Evolutionary conservation across 768 basidiomycete genomes (phyloP), one percentile per base, ranked within the genome.

Genomic region (Lactifluus piperatus): DNA sequence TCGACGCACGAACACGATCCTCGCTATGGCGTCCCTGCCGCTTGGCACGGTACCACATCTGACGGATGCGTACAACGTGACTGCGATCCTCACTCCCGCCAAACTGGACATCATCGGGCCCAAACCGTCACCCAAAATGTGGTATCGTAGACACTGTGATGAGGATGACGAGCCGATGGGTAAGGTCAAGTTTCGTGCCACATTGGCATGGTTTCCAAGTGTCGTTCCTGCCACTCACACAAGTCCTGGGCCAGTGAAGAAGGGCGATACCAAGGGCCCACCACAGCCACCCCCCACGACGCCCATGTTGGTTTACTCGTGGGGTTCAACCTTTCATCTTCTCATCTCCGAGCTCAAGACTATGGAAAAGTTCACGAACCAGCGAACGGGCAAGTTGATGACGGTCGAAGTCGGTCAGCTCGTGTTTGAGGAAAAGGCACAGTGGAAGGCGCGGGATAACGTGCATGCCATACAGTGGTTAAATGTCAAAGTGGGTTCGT

Each of bases 81-180:
- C 91, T 32, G 93, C 94, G 0, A 71, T 99, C 48, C 77, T 98
- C 30, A 99, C 97, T 0, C 84, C 91, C 0, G 80, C 85, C 24
- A 99, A 99, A 68, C 76, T 98, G 4, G 89, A 98, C 13, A 80
- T 98, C 37, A 92, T 97, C 13, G 94, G 94, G 5, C 70, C 98
- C 60, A 94, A 91, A 66, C 97, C 97, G 3, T 80, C 83, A 0
- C 91, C 97, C 8, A 84, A 88, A 67, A 99, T 94, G 0, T 97
- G 94, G 93, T 87, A 88, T 67, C 85, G 90, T 67, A 80, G 77
- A 54, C 74, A 82, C 58, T 82, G 88, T 9, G 76, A 77, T 13
- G 67, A 73, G 9, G 74, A 77, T 26, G 80, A 80, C 54, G 75
- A 75, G 9, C 73, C n/a, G n/a, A n/a, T n/a, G n/a, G n/a, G n/a